These are phyloP conservation scores for Colletotrichum tropicicola DNA, from an alignment of 2,329 filamentous ascomycete genomes.

Conservation along the genomic window DNA sequence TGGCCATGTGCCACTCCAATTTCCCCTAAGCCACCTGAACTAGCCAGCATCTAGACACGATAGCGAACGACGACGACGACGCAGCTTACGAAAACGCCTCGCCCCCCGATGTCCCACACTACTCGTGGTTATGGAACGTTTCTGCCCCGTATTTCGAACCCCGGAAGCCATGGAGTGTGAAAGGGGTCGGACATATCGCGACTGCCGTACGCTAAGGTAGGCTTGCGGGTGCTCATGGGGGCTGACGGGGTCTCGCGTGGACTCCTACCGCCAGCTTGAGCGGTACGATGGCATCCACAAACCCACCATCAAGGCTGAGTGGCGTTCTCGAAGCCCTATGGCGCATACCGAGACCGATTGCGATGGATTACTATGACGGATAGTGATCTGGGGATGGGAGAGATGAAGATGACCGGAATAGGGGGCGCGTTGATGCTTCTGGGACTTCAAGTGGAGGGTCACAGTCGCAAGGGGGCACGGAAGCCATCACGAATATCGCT, in stretches of 20 bases:
- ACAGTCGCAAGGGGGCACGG: background rate
- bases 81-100: background rate
- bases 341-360: background rate
- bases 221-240: background rate
- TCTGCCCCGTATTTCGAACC: no score
- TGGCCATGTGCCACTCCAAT: background rate
- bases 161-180: background rate
- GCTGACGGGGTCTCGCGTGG: background rate
- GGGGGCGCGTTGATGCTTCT: background rate
- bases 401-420: background rate
- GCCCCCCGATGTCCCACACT: background rate
- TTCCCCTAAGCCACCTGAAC: background rate
- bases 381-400: no score
- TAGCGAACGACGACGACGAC: background rate
- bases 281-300: background rate
- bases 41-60: background rate
- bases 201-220: background rate
- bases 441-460: background rate
- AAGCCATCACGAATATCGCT: background rate
- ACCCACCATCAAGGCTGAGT: background rate
- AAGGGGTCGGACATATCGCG: background rate
- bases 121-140: background rate
- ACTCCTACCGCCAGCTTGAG: background rate
- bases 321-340: background rate
- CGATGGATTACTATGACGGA: background rate